Evolutionary conservation across 2,329 filamentous ascomycete species (phyloP).

Genomic region (Arthrobotrys musiformis): DNA sequence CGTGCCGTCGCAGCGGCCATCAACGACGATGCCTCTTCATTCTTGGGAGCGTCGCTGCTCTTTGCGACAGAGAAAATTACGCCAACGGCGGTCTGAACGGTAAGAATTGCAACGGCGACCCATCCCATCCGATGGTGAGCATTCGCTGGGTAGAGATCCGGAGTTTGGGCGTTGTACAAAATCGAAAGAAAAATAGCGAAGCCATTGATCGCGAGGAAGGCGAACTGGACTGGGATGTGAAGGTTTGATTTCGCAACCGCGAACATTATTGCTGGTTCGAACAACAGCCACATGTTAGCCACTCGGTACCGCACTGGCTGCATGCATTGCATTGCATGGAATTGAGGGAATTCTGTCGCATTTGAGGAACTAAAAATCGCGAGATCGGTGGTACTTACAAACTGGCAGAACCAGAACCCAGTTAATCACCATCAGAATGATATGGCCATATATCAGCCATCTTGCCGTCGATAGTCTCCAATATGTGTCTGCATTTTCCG

Average conservation of each 20-base stretch:
- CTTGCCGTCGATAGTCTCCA: constrained; percentile 43
- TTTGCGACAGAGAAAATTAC: constrained; percentile 68
- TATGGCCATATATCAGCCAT: constrained; percentile 74
- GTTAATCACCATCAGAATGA: constrained; percentile 74
- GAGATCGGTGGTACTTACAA: constrained; percentile 68
- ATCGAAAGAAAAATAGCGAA: constrained; percentile 73
- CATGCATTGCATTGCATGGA: constrained; percentile 1
- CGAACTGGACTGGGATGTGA: constrained; percentile 75
- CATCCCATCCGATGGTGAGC: constrained; percentile 90
- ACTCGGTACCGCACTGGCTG: neutral
- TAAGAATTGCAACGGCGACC: constrained; percentile 78
- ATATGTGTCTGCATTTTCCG: constrained; percentile 49
- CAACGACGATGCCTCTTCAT: constrained; percentile 70
- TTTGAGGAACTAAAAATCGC: neutral
- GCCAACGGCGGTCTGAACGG: constrained; percentile 76
- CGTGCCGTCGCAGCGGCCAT: constrained; percentile 66
- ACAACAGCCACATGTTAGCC: constrained; percentile 9
- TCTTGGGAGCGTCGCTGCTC: constrained; percentile 60
- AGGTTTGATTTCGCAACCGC: constrained; percentile 82
- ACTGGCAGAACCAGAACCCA: constrained; percentile 80
- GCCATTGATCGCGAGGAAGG: constrained; percentile 73
- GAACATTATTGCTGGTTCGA: constrained; percentile 77
- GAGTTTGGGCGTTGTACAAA: constrained; percentile 82
- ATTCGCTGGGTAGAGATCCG: constrained; percentile 86
- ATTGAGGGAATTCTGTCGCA: neutral